phyloP scores from a whole-genome alignment of 768 basidiomycete genomes.

The Cystofilobasidium capitatum region DNA sequence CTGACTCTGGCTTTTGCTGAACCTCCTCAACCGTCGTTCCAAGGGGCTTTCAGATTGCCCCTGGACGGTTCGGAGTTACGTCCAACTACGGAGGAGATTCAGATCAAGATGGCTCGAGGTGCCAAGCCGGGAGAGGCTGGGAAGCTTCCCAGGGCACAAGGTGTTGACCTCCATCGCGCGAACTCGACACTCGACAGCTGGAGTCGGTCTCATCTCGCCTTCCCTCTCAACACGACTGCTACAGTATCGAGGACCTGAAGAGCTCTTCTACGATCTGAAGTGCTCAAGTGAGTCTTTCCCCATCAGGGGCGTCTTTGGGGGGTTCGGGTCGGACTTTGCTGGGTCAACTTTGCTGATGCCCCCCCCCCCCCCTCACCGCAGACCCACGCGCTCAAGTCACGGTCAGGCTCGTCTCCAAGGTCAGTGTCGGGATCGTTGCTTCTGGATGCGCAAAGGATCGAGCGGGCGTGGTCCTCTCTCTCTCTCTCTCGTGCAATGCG shows the following conservation, averaged over 20 bases:
- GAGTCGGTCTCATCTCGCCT: conserved; percentile 94
- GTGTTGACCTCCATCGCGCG: conserved; percentile 90
- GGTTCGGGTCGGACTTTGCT: too few relatives aligned
- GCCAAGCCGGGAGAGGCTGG: conserved; percentile 99
- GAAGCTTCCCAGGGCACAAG: conserved; percentile 95
- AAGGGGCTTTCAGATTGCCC: conserved; percentile 38
- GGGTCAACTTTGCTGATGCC: too few relatives aligned
- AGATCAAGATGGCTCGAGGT: conserved; percentile 99
- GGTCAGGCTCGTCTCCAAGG: conserved; percentile 97
- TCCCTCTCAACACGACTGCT: conserved; percentile 87
- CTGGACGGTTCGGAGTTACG: conserved; percentile 73
- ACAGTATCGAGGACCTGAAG: conserved; percentile 98
- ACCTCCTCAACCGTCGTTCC: too few relatives aligned
- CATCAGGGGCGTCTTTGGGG: too few relatives aligned
- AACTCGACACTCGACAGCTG: conserved; percentile 95
- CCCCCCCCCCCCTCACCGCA: too few relatives aligned
- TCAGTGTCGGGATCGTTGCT: conserved; percentile 95
- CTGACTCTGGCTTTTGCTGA: too few relatives aligned
- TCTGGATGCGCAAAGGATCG: conserved; percentile 98
- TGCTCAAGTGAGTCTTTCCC: conserved; percentile 42
- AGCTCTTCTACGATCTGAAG: conserved; percentile 96
- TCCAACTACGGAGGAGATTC: conserved; percentile 93
- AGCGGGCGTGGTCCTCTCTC: too few relatives aligned
- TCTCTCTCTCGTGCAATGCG: too few relatives aligned
- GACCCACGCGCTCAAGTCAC: conserved; percentile 92